Base-by-base conservation (phyloP, 441 rosid genomes). In the Erodium moschatum region DNA sequence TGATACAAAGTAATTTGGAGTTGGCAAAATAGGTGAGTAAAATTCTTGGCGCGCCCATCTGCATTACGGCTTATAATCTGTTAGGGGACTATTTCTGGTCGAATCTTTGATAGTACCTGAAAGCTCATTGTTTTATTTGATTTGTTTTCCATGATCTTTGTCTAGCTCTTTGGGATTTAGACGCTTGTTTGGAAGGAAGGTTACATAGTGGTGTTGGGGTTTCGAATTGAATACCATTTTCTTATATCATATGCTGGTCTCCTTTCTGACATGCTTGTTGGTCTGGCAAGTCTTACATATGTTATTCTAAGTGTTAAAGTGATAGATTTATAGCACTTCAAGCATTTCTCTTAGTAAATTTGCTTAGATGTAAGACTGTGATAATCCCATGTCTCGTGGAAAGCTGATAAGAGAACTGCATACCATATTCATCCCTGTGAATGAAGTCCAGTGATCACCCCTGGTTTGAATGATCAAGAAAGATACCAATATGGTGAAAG, bases 101-200 rank as follows among this genome's bases (percentile, higher is more conserved):
- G 29, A 58, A 58, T 20, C 64, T 20, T 8, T 58, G 64, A 58
- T 58, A 58, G 19, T 58, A 58, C 12, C n/a, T 48, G 56, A 48
- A 48, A 11, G 29, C 64, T 9, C 13, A 20, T 58, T 8, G 13
- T 9, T 58, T 19, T 21, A 58, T 4, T 58, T 58, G 4, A 58
- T 58, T 29, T 19, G 12, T 58, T 58, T 20, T 11, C 31, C 64
- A 18, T 19, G 19, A 58, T 58, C 16, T 48, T 48, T 48, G 56
- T 58, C 29, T 58, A 8, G 31, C 12, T 56, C 27, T 56, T 18
- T 16, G 62, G 9, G 62, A 56, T 56, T 56, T 20, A 56, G 21
- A 56, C 10, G 29, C 31, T 58, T 58, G 31, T 58, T 58, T 58
- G 1, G 44, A 40, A 40, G 64, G 64, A 58, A 58, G 13, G 64